These are phyloP conservation scores for Saturnispora saitoi DNA, from an alignment of 805 yeast genomes.

Conservation along the genomic window DNA sequence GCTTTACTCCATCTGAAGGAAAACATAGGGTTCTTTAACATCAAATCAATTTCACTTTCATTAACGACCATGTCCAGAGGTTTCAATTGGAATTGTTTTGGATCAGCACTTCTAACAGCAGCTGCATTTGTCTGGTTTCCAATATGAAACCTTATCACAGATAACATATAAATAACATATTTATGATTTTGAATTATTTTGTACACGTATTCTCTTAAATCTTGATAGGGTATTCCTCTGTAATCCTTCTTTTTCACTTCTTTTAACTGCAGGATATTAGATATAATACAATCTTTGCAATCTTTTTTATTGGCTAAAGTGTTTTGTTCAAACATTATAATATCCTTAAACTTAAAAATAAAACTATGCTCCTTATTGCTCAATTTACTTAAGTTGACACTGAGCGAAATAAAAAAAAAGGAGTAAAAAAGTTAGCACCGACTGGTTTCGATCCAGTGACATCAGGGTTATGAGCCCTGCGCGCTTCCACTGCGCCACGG, in stretches of 20 bases:
- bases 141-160: background rate
- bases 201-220: background rate
- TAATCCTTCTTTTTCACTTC: background rate
- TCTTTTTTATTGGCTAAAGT: background rate
- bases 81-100: background rate
- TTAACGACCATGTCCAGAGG: background rate
- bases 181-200: background rate
- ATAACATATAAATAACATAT: constrained; percentile 1
- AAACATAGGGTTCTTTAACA: background rate
- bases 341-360: background rate
- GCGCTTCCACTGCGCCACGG: constrained; percentile 99
- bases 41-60: constrained; percentile 2
- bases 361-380: no score
- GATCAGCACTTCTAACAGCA: background rate
- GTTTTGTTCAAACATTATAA: background rate
- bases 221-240: background rate
- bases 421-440: constrained; percentile 58
- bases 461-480: constrained; percentile 99
- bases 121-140: background rate
- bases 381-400: background rate
- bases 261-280: background rate
- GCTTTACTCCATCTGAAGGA: constrained; percentile 1
- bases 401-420: background rate
- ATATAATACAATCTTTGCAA: background rate
- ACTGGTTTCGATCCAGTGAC: constrained; percentile 96